Evolutionary conservation across 441 rosid species (phyloP).

Genomic region (Geranium incanum): DNA sequence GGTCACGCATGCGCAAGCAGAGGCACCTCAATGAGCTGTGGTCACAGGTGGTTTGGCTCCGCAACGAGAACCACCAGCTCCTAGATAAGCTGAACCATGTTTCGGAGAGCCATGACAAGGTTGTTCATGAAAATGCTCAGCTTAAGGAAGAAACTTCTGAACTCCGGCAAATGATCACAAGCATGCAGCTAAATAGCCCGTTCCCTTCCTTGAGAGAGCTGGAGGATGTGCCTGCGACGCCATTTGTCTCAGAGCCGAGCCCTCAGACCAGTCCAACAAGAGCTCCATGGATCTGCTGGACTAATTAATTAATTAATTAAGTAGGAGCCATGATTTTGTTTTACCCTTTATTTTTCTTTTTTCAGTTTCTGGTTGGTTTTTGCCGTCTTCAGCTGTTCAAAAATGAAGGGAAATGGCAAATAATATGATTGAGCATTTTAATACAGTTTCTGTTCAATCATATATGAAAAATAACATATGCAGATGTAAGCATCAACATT

Average conservation of each 20-base stretch:
- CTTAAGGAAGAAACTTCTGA: constrained; percentile 76
- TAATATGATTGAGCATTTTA: constrained; percentile 20
- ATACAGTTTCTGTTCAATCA: background rate
- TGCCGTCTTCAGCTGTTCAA: constrained; percentile 18
- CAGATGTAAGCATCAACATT: background rate
- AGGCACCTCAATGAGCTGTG: constrained; percentile 71
- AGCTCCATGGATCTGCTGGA: constrained; percentile 36
- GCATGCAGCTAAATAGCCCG: constrained; percentile 44
- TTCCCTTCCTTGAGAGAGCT: constrained; percentile 35
- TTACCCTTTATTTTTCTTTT: constrained; percentile 12
- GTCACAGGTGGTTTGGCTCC: constrained; percentile 59
- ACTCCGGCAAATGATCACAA: constrained; percentile 56
- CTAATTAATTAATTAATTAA: constrained; percentile 2
- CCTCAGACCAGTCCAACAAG: constrained; percentile 34
- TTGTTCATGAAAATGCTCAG: constrained; percentile 54
- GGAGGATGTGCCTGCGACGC: constrained; percentile 40
- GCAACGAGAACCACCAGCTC: constrained; percentile 50
- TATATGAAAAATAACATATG: background rate
- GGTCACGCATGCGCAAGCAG: constrained; percentile 75
- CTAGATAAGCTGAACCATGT: constrained; percentile 55
- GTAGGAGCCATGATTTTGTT: background rate
- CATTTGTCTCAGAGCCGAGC: constrained; percentile 37
- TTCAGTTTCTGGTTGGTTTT: constrained; percentile 9
- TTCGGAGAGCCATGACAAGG: constrained; percentile 52
- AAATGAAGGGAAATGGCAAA: constrained; percentile 13